These are phyloP conservation scores for Posidonia australis DNA, from an alignment of 106 monocot genomes.

Conservation along the genomic window DNA sequence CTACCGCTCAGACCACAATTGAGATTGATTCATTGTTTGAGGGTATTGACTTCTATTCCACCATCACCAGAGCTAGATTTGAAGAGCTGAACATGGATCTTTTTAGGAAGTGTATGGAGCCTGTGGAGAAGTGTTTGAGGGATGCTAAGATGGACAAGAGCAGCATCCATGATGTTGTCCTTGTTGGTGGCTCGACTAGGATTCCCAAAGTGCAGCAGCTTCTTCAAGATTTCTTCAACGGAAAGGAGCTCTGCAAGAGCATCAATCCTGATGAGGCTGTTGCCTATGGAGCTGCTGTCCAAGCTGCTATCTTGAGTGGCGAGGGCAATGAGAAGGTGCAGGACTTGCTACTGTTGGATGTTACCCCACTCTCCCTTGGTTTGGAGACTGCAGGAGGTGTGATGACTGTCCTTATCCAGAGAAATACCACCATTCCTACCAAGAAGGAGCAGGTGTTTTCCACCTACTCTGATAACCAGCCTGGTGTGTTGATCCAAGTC, in stretches of 20 bases:
- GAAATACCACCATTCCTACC: conserved; percentile 21
- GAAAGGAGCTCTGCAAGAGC: conserved; percentile 22
- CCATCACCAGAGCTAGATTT: conserved; percentile 34
- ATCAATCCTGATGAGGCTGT: conserved; percentile 19
- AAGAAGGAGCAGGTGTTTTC: conserved; percentile 23
- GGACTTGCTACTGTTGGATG: conserved; percentile 13
- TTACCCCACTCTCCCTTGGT: conserved; percentile 12
- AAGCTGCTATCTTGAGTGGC: conserved; percentile 17
- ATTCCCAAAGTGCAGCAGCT: conserved; percentile 21
- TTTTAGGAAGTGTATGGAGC: conserved; percentile 21
- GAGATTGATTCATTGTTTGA: conserved; percentile 23
- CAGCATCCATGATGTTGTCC: conserved; percentile 13
- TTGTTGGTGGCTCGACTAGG: conserved; percentile 19
- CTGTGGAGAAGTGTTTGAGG: conserved; percentile 19
- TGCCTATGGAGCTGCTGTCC: conserved; percentile 19
- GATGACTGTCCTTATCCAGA: conserved; percentile 14
- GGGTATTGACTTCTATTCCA: conserved; percentile 24
- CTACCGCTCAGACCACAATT: conserved; percentile 23
- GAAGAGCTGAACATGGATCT: conserved; percentile 69
- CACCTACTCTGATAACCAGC: conserved; percentile 21
- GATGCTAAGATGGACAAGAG: conserved; percentile 21
- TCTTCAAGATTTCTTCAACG: conserved; percentile 18
- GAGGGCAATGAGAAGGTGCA: conserved; percentile 20
- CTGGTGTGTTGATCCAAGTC: conserved; percentile 14
- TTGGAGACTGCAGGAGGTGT: conserved; percentile 20